Evolutionary conservation across 495 filamentous ascomycete species (phyloP).

Genomic region (Chaetomium fimeti): DNA sequence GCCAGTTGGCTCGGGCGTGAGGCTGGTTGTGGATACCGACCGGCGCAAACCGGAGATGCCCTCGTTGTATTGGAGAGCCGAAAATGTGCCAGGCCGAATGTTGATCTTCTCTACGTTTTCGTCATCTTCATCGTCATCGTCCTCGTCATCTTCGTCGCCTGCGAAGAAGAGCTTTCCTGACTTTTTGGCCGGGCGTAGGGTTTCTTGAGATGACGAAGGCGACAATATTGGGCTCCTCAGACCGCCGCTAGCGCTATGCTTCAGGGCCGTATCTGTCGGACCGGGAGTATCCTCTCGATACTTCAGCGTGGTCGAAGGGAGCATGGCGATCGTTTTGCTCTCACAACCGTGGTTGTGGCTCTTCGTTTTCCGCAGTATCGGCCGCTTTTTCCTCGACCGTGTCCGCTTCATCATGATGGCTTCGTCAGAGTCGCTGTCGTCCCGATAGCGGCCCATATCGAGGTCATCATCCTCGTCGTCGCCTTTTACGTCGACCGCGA

Average conservation of each 20-base stretch:
- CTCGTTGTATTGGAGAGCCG: conserved; percentile 13
- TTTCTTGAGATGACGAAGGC: conserved; percentile 75
- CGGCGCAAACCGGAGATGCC: conserved; percentile 34
- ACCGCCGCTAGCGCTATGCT: conserved; percentile 48
- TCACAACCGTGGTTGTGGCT: conserved; percentile 54
- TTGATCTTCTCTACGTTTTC: conserved; percentile 53
- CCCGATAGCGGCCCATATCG: conserved; percentile 46
- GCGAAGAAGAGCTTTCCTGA: conserved; percentile 66
- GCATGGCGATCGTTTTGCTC: conserved; percentile 87
- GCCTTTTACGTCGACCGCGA: conserved; percentile 82
- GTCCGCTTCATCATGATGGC: conserved; percentile 81
- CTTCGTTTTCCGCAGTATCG: conserved; percentile 49
- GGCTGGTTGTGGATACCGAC: conserved; percentile 38
- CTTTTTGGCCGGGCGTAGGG: conserved; percentile 66
- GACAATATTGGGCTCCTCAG: conserved; percentile 53
- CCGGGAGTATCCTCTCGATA: conserved; percentile 80
- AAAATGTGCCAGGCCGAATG: conserved; percentile 38
- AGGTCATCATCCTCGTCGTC: conserved; percentile 66
- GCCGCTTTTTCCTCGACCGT: conserved; percentile 41
- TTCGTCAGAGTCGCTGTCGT: conserved; percentile 71
- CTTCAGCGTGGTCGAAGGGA: conserved; percentile 90
- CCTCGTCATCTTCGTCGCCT: conserved; percentile 46
- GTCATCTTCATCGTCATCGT: conserved; percentile 61
- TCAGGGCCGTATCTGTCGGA: conserved; percentile 56
- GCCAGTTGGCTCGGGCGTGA: conserved; percentile 47